Percentiles rank a stretch among this genome's conserved stretches.
phyloP scores from a whole-genome alignment of 2,329 filamentous ascomycete genomes.

The Ophiostoma piceae region DNA sequence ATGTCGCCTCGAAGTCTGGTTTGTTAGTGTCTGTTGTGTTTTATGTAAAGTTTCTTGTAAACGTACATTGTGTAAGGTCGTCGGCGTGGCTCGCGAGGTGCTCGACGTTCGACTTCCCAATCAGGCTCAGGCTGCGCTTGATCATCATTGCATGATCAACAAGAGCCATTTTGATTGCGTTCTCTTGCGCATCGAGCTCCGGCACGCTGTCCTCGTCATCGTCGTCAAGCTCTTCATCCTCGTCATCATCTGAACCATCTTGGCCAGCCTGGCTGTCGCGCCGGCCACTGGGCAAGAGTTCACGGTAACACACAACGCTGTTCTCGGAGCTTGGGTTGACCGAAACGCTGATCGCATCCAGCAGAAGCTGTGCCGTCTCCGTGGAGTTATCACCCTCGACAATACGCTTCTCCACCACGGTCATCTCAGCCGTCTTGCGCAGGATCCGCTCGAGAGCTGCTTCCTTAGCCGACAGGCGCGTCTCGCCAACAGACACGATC shows the following conservation, averaged over 20 bases:
- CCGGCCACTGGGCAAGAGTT: conserved; percentile 57
- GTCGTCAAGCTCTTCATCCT: conserved; percentile 40
- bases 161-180: conserved; percentile 75
- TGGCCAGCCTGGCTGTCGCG: conserved; percentile 31
- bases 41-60: background rate
- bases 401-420: conserved; percentile 67
- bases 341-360: conserved; percentile 71
- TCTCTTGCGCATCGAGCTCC: conserved; percentile 58
- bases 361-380: conserved; percentile 60
- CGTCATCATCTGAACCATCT: conserved; percentile 35
- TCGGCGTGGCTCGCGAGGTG: conserved; percentile 51
- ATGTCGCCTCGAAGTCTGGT: conserved; percentile 57
- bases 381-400: conserved; percentile 60
- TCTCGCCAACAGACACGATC: conserved; percentile 62
- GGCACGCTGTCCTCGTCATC: conserved; percentile 42
- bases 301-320: conserved; percentile 72
- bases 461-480: conserved; percentile 68
- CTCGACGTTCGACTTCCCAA: conserved; percentile 58
- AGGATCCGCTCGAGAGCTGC: conserved; percentile 87
- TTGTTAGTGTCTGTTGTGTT: background rate
- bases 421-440: conserved; percentile 83
- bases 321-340: conserved; percentile 69
- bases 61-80: conserved; percentile 58
- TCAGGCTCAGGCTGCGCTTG: conserved; percentile 70
- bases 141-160: conserved; percentile 86